Evolutionary conservation across 106 monocot species (phyloP).

Genomic region (Acorus gramineus): DNA sequence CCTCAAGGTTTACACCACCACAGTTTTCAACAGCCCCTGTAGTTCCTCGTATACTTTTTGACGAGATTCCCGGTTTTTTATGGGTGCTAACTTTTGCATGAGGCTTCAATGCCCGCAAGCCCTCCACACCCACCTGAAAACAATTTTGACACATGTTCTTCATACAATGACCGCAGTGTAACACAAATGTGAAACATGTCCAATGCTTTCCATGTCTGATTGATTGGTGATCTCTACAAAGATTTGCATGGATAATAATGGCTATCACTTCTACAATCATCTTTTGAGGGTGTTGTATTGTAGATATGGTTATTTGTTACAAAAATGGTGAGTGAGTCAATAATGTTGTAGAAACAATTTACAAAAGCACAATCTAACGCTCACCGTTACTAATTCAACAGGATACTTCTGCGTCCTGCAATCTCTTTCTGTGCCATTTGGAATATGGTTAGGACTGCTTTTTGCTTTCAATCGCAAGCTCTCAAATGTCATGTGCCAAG

Average conservation of each 20-base stretch:
- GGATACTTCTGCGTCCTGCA: constrained; percentile 29
- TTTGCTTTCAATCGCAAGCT: constrained; percentile 64
- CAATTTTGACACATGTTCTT: too few species aligned
- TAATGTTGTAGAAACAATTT: neutral
- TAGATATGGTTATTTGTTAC: too few species aligned
- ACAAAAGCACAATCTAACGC: neutral
- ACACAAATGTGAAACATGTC: too few species aligned
- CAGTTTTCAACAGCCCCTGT: constrained; percentile 5
- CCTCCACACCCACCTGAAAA: constrained; percentile 74
- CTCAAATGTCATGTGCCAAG: constrained; percentile 84
- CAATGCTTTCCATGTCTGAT: too few species aligned
- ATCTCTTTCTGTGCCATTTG: constrained; percentile 3
- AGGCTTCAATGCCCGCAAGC: constrained; percentile 85
- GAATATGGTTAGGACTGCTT: constrained; percentile 17
- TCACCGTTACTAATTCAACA: constrained; percentile 59
- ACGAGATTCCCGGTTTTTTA: too few species aligned
- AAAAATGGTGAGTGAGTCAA: too few species aligned
- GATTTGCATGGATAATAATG: too few species aligned
- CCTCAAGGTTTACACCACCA: constrained; percentile 68
- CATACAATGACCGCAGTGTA: too few species aligned
- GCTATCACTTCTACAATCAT: too few species aligned
- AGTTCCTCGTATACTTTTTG: constrained; percentile 1
- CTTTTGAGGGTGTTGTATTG: too few species aligned
- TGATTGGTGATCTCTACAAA: too few species aligned
- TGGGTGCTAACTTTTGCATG: constrained; percentile 10